Base-by-base conservation (phyloP, 2,329 filamentous ascomycete species). In the Hymenoscyphus albidus region DNA sequence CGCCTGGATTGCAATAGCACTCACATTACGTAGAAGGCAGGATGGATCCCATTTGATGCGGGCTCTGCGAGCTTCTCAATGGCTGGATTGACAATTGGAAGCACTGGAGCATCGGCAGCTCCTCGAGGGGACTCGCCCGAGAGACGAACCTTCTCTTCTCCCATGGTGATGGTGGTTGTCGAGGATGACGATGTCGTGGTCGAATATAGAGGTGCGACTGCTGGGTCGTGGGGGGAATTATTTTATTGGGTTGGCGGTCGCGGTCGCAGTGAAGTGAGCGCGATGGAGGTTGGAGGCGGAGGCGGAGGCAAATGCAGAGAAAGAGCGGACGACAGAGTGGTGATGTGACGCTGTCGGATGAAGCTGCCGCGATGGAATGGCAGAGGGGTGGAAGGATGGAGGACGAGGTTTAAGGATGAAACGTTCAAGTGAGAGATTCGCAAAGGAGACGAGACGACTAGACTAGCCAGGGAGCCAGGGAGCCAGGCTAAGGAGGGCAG, bases 141-240 rank as follows among this genome's bases (percentile, higher is more conserved):
- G 73, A 88, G 83, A 76, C 93, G 89, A 72, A 84, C 88, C 81
- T 97, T 97, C 78, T 97, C 91, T 76, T 90, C 90, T 68, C 78
- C 83, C 86, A 89, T 90, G 67, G 77, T 80, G 75, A 42, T 62
- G 14, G 31, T 59, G 13, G 31, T 58, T 65, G 71, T 72, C 69
- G 60, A 56, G 57, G 57, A 27, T 18, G n/a, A 14, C 5, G 38
- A 18, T 38, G 35, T 59, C 12, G 56, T 7, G 56, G 18, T 27
- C 27, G 12, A 31, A 27, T 14, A 56, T 56, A 14, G 35, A 27
- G 32, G 44, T 51, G 44, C 44, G 22, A 51, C 7, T 22, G 7
- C 44, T n/a, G n/a, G 22, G 16, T 31, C 31, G 38, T 27, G 40
- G 32, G 22, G 31, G 40, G 62, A 62, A 65, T 64, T 65, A 58